Conservation (phyloP, 1,284 basidiomycete genomes). For the Fistulinella staudtii region DNA sequence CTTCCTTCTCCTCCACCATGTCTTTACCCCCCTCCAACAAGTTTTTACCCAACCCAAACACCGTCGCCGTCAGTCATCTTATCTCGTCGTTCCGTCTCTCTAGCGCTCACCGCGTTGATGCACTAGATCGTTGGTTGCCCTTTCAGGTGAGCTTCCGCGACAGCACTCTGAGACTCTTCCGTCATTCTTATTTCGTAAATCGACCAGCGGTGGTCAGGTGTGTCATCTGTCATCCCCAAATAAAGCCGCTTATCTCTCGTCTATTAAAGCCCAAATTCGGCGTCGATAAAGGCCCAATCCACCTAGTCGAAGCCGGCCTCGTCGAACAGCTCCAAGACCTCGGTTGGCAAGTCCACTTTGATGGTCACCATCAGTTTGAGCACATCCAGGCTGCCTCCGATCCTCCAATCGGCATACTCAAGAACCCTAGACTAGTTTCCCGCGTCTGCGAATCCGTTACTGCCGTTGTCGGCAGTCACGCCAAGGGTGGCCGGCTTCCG, state of each 20-base stretch:
- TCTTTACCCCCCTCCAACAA: slow-evolving; percentile 28
- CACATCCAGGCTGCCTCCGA: slow-evolving; percentile 66
- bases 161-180: background rate
- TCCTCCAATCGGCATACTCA: slow-evolving; percentile 83
- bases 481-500: slow-evolving; percentile 76
- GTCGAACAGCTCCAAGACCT: slow-evolving; percentile 71
- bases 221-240: slow-evolving; percentile 12
- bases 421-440: slow-evolving; percentile 84
- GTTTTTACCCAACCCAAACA: slow-evolving; percentile 68
- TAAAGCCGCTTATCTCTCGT: slow-evolving; percentile 7
- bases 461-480: slow-evolving; percentile 71
- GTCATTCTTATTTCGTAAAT: slow-evolving; percentile 20
- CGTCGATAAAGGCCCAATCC: slow-evolving; percentile 89
- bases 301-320: slow-evolving; percentile 83
- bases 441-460: slow-evolving; percentile 82
- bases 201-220: slow-evolving; percentile 53
- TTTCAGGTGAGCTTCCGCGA: slow-evolving; percentile 51
- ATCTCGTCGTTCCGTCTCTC: too few relatives aligned
- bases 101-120: slow-evolving; percentile 3
- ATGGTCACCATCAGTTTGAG: slow-evolving; percentile 87
- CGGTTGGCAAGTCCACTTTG: slow-evolving; percentile 88
- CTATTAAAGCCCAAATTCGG: slow-evolving; percentile 64
- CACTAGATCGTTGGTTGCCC: slow-evolving; percentile 70
- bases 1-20: slow-evolving; percentile 10
- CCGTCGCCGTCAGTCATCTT: slow-evolving; percentile 35